Percentiles rank a stretch among this genome's conserved stretches.
phyloP scores from a whole-genome alignment of 257 asterid species.

The Solanum arcanum region DNA sequence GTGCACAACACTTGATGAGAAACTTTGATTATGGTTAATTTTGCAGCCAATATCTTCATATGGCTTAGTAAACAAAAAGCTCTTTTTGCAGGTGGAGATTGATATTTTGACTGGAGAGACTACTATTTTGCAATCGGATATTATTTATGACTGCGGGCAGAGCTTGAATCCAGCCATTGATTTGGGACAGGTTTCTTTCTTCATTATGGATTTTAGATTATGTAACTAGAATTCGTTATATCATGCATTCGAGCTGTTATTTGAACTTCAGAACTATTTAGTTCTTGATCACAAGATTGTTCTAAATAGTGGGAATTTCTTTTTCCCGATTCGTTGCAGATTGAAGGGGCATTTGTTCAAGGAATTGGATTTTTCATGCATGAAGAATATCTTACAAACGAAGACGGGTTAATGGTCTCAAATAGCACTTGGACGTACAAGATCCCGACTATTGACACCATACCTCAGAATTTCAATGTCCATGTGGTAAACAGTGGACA shows the following conservation, averaged over 20 bases:
- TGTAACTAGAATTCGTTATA: not conserved
- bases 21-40: not conserved
- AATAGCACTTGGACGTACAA: not conserved
- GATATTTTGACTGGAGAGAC: slow-evolving; percentile 55
- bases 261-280: not conserved
- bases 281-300: not conserved
- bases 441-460: not conserved
- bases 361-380: slow-evolving; percentile 80
- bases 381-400: slow-evolving; percentile 54
- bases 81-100: slow-evolving; percentile 50
- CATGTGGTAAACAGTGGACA: not conserved
- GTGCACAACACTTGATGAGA: not conserved
- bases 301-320: not conserved
- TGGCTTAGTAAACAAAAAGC: not conserved
- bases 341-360: slow-evolving; percentile 83
- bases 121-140: slow-evolving; percentile 39
- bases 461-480: not conserved
- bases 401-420: slow-evolving; percentile 26
- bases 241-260: not conserved
- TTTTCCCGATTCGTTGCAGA: slow-evolving; percentile 15
- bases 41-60: not conserved
- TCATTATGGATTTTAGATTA: not conserved
- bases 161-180: slow-evolving; percentile 78
- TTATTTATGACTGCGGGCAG: slow-evolving; percentile 70
- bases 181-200: slow-evolving; percentile 50